Conservation (phyloP, 495 filamentous ascomycete species). For the Platismatia glauca region DNA sequence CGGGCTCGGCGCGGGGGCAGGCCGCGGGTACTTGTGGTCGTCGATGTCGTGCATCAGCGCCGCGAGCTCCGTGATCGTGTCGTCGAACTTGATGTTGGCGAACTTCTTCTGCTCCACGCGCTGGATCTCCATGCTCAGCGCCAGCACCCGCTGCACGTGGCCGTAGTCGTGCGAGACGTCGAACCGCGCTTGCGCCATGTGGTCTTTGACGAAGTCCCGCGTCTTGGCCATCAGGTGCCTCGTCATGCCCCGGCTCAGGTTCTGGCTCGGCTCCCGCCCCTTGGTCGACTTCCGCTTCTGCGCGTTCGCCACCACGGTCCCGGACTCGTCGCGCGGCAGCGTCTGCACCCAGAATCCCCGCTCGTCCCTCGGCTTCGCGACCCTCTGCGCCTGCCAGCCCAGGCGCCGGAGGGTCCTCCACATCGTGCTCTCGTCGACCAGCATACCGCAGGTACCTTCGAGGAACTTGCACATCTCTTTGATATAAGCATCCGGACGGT, state of each 20-base stretch:
- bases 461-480: conserved; percentile 21
- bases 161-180: conserved; percentile 80
- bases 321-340: conserved; percentile 16
- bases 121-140: conserved; percentile 54
- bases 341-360: conserved; percentile 13
- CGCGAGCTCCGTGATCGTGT: conserved; percentile 10
- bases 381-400: conserved; percentile 2
- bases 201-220: conserved; percentile 47
- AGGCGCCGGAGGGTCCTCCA: conserved; percentile 2
- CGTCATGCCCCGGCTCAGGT: not conserved
- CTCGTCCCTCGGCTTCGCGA: conserved; percentile 8
- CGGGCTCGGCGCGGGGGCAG: not conserved
- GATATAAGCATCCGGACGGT: conserved; percentile 18
- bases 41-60: conserved; percentile 25
- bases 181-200: conserved; percentile 56
- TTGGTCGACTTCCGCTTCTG: not conserved
- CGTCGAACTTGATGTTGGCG: conserved; percentile 16
- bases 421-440: conserved; percentile 13
- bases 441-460: conserved; percentile 6
- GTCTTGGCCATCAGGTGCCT: conserved; percentile 14
- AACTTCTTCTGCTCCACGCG: conserved; percentile 13
- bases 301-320: not conserved
- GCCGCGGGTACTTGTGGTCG: conserved; percentile 18
- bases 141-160: conserved; percentile 72
- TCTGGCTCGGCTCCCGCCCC: not conserved